Conservation (phyloP, 176 grass and related monocot genomes). For the Bothriochloa decipiens region DNA sequence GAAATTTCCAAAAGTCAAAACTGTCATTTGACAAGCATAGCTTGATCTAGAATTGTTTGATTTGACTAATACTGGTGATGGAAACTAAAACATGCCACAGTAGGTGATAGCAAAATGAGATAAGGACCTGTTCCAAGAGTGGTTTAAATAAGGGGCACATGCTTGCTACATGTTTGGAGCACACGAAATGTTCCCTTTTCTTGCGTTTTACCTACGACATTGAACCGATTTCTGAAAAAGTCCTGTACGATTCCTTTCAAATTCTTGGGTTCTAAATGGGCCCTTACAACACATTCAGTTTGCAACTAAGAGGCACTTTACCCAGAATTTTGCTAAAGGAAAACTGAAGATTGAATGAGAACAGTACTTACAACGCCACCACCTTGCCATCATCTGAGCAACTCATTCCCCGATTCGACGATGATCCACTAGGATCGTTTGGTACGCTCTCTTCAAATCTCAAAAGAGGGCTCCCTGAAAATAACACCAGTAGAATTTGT, state of each 20-base stretch:
- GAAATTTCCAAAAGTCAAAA: conserved; percentile 8
- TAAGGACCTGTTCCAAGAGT: neutral
- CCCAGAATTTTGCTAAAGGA: neutral
- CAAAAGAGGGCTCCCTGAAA: conserved; percentile 2
- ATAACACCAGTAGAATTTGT: neutral
- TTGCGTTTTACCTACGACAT: too few species aligned
- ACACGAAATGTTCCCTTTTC: too few species aligned
- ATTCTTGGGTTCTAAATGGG: too few species aligned
- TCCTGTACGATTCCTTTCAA: too few species aligned
- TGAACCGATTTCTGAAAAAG: too few species aligned
- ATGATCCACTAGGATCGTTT: neutral
- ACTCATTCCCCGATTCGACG: neutral
- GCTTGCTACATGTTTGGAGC: too few species aligned
- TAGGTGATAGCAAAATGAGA: neutral
- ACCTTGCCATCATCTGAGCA: neutral
- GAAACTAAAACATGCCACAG: neutral
- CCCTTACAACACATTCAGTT: neutral
- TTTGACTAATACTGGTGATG: conserved; percentile 1
- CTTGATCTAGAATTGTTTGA: conserved; percentile 17
- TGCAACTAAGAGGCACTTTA: neutral
- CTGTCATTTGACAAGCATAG: conserved; percentile 10
- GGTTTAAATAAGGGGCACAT: neutral
- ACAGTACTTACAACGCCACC: neutral
- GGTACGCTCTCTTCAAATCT: neutral
- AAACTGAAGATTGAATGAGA: neutral